These are phyloP conservation scores for Fusarium sp. DNA, from an alignment of 2,329 filamentous ascomycete species.

Conservation along the genomic window DNA sequence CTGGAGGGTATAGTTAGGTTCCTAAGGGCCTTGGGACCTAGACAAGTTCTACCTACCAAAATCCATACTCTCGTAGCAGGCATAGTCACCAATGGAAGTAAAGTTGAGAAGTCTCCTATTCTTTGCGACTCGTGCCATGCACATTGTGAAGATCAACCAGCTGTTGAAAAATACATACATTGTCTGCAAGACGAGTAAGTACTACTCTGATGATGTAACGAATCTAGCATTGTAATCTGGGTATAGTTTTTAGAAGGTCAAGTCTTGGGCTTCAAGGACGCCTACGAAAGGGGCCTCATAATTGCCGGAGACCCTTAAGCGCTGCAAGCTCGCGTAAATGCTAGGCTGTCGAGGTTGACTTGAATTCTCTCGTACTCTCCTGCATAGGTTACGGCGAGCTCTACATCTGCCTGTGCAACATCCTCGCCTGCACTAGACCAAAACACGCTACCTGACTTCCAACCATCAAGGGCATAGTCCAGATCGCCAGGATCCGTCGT, in stretches of 20 bases:
- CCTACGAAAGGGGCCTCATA: not conserved
- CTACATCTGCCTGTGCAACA: not conserved
- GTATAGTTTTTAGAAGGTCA: not conserved
- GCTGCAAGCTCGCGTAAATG: not conserved
- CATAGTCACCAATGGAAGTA: not conserved
- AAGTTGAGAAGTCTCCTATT: no score
- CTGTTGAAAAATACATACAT: no score
- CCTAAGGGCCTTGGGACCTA: no score
- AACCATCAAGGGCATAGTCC: not conserved
- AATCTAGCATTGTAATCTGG: no score
- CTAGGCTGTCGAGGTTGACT: not conserved
- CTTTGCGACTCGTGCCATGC: no score
- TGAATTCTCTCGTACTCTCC: not conserved
- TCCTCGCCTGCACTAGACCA: not conserved
- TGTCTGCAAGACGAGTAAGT: no score
- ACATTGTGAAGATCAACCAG: no score
- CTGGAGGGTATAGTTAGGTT: not conserved
- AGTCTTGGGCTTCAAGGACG: accelerated
- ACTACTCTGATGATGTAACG: no score
- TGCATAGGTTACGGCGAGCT: not conserved
- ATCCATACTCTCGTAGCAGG: no score
- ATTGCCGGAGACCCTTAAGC: not conserved
- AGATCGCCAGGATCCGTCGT: accelerated
- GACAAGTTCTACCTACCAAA: not conserved
- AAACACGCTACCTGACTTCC: not conserved